Evolutionary conservation across 2,329 filamentous ascomycete species (phyloP), one percentile per base, ranked within the genome.

Genomic region (Cercospora sesami): DNA sequence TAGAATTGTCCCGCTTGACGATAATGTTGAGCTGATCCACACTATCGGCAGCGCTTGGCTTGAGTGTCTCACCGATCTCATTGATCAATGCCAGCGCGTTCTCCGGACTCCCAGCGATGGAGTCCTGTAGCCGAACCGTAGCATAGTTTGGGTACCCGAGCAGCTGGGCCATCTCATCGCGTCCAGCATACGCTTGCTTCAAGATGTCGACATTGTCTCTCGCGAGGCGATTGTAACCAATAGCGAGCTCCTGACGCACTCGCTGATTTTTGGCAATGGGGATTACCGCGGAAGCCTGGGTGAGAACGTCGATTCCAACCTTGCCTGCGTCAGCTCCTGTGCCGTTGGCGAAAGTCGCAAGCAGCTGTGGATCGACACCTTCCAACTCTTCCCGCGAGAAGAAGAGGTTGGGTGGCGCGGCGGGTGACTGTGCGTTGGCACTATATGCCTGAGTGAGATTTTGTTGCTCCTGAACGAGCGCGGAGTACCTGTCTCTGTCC

Each of bases 151-250:
- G 26, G 6, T 57, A 57, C 14, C 53, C 53, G n/a, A 57, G 28
- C 28, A 57, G 23, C 53, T 57, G 53, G 23, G 53, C 53, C 53
- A 57, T 57, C 23, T 57, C 53, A 57, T 57, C 53, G 53, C 53
- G 53, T 7, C 53, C 53, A n/a, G 53, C 53, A 30, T 28, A 57
- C 23, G 26, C 53, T 31, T 30, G 26, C 26, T 57, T 28, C 23
- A 57, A 57, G 21, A 30, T 30, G 53, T 57, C 28, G 53, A 57
- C 53, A 14, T 57, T 57, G 26, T 31, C 53, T 57, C 16, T 28
- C 14, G 23, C 23, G 10, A 57, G 53, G 4, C 53, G 53, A 57
- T 57, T 57, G 53, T 28, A 28, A 14, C 23, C 53, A 12, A 57
- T n/a, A 10, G 14, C 23, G 9, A 57, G 23, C 53, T n/a, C 53